Evolutionary conservation across 2,329 filamentous ascomycete species (phyloP).

Genomic region (Aspergillus phoenicis): DNA sequence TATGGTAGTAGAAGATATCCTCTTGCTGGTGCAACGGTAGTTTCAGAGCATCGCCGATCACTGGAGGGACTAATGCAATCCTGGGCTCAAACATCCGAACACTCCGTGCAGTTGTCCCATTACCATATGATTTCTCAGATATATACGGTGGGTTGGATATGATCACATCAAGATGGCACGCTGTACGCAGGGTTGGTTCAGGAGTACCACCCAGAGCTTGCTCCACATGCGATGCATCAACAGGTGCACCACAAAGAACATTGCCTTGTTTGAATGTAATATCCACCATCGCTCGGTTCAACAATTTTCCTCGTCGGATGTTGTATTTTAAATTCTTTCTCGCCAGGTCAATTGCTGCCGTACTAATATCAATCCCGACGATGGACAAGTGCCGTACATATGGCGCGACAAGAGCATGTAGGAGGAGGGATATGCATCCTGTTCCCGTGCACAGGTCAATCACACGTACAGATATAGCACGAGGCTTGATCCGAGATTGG

Average conservation of each 20-base stretch:
- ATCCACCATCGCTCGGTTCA: conserved; percentile 30
- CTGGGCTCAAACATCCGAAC: conserved; percentile 81
- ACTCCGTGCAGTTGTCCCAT: conserved; percentile 66
- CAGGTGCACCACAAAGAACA: conserved; percentile 35
- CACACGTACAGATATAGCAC: conserved; percentile 55
- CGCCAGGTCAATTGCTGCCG: conserved; percentile 66
- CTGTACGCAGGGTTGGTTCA: neutral
- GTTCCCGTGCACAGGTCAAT: conserved; percentile 89
- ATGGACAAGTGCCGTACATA: conserved; percentile 52
- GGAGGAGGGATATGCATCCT: conserved; percentile 81
- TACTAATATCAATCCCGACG: conserved; percentile 74
- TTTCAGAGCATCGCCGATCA: neutral
- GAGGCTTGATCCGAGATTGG: neutral
- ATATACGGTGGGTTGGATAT: conserved; percentile 93
- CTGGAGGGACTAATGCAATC: conserved; percentile 71
- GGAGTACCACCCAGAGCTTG: conserved; percentile 13
- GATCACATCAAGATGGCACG: conserved; percentile 61
- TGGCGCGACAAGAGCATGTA: conserved; percentile 63
- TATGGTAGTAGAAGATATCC: conserved; percentile 40
- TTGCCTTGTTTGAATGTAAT: conserved; percentile 54
- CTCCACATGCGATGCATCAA: conserved; percentile 3
- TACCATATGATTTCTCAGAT: conserved; percentile 62
- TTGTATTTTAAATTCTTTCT: conserved; percentile 64
- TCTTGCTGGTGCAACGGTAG: conserved; percentile 20
- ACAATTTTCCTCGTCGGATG: conserved; percentile 31